Evolutionary conservation across 2,329 filamentous ascomycete species (phyloP).

Genomic region (Cladosporium oxysporum): DNA sequence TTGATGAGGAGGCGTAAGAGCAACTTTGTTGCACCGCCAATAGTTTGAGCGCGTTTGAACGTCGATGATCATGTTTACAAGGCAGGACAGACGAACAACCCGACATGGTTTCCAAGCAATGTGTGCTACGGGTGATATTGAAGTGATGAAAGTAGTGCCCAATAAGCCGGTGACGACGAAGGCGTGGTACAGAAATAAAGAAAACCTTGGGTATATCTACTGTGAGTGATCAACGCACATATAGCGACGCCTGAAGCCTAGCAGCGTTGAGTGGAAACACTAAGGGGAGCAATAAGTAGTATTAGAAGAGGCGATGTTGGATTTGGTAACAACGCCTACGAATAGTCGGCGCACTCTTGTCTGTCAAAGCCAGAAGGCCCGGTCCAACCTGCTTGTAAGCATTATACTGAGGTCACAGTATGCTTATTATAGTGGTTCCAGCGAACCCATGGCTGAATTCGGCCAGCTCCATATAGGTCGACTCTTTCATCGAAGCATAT

Average conservation of each 20-base stretch:
- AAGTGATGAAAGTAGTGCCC: not conserved
- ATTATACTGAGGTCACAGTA: not conserved
- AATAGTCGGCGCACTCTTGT: not conserved
- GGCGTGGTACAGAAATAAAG: no score
- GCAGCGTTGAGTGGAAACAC: no score
- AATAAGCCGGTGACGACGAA: not conserved
- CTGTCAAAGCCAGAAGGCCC: not conserved
- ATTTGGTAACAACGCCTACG: not conserved
- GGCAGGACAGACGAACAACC: not conserved
- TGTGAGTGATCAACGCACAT: no score
- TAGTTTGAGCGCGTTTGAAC: not conserved
- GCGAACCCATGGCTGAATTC: not conserved
- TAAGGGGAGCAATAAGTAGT: no score
- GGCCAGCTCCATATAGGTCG: not conserved
- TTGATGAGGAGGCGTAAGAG: not conserved
- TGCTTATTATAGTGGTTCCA: not conserved
- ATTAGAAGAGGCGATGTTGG: no score
- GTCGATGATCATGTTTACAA: not conserved
- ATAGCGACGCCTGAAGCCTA: no score
- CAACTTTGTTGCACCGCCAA: not conserved
- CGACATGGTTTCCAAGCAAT: not conserved
- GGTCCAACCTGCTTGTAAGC: not conserved
- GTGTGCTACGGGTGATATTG: not conserved
- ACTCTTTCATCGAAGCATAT: conserved; percentile 13
- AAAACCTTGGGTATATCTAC: no score